Conservation (phyloP, 345 rosid genomes). For the Acer campestre region DNA sequence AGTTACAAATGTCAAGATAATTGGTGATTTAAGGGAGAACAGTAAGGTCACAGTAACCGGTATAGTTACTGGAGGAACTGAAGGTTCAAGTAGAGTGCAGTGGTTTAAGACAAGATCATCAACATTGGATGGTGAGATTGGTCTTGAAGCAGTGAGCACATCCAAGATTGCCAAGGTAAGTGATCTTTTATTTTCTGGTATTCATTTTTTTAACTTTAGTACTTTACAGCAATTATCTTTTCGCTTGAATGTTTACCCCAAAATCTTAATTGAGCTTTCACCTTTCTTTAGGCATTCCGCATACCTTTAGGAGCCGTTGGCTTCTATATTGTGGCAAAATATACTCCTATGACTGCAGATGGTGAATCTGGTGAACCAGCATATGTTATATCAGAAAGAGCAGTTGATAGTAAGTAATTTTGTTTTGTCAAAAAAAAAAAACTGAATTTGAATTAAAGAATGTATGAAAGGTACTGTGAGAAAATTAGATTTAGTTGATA, state of each 20-base stretch:
- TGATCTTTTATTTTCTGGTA: conserved; percentile 9
- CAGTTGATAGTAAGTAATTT: conserved; percentile 72
- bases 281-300: conserved; percentile 72
- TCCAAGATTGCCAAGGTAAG: conserved; percentile 87
- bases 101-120: conserved; percentile 82
- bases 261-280: conserved; percentile 31
- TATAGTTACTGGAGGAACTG: conserved; percentile 84
- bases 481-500: background rate
- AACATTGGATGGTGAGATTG: conserved; percentile 51
- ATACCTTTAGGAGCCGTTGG: conserved; percentile 96
- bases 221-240: conserved; percentile 6
- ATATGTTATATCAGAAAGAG: conserved; percentile 68
- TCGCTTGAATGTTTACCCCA: conserved; percentile 4
- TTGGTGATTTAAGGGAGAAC: conserved; percentile 86
- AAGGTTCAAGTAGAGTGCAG: conserved; percentile 93
- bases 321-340: conserved; percentile 73
- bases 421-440: background rate
- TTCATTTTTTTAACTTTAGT: background rate
- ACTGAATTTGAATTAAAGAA: background rate
- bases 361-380: conserved; percentile 91
- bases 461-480: background rate
- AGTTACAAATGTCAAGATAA: conserved; percentile 79
- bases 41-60: conserved; percentile 86
- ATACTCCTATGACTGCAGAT: conserved; percentile 82
- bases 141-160: conserved; percentile 83